Evolutionary conservation across 352 stramenopile species (phyloP).

Genomic region (Phytophthora pluvialis): DNA sequence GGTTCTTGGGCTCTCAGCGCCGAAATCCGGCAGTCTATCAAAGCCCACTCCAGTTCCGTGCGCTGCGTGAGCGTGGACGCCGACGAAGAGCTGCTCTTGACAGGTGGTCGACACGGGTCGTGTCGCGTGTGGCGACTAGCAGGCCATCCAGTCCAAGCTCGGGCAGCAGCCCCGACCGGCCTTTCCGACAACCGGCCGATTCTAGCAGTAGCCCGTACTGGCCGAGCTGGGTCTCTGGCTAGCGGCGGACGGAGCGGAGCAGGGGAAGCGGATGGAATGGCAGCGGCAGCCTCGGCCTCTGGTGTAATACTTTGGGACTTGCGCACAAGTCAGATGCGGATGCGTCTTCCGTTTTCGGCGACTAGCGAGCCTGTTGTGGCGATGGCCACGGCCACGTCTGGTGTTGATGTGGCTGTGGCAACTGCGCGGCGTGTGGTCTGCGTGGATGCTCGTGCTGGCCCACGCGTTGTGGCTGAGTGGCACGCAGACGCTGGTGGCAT

Average conservation of each 20-base stretch:
- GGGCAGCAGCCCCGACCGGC: conserved; percentile 17
- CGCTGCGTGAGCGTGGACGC: conserved; percentile 59
- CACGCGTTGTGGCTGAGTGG: conserved; percentile 71
- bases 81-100: conserved; percentile 69
- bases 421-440: conserved; percentile 53
- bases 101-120: conserved; percentile 77
- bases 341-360: conserved; percentile 59
- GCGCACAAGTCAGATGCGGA: conserved; percentile 60
- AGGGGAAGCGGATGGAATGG: conserved; percentile 36
- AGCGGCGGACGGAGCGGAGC: conserved; percentile 11
- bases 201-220: conserved; percentile 30
- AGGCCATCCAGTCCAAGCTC: conserved; percentile 51
- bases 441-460: conserved; percentile 51
- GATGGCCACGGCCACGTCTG: conserved; percentile 27
- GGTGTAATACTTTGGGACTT: conserved; percentile 77
- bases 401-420: conserved; percentile 60
- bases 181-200: conserved; percentile 31
- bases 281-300: conserved; percentile 47
- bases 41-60: conserved; percentile 70
- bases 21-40: conserved; percentile 63
- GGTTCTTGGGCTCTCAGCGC: conserved; percentile 37
- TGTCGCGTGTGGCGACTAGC: conserved; percentile 75
- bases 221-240: conserved; percentile 7
- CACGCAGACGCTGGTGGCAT: conserved; percentile 50
- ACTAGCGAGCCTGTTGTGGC: conserved; percentile 51